These are phyloP conservation scores for Fistulinella prunicolor DNA, from an alignment of 768 basidiomycete species.

Conservation along the genomic window DNA sequence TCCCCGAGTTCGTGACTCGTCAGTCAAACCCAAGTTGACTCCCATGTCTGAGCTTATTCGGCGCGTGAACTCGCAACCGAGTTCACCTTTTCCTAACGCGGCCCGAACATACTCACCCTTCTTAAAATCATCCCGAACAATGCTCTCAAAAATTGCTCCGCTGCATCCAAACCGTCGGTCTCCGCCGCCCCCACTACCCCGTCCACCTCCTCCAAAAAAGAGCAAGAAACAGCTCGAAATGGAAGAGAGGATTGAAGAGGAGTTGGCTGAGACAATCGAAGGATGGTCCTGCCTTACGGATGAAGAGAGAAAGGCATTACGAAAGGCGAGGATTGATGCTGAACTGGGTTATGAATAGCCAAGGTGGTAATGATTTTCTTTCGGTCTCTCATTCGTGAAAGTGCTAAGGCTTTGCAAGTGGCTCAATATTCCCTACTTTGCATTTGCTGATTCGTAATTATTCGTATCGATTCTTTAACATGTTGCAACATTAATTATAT, in stretches of 20 bases:
- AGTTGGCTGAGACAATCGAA: slow-evolving; percentile 68
- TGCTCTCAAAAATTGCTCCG: slow-evolving; percentile 69
- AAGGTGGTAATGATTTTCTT: not conserved
- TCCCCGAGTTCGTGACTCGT: slow-evolving; percentile 30
- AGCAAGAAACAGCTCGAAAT: slow-evolving; percentile 73
- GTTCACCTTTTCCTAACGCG: slow-evolving; percentile 44
- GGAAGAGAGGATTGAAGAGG: slow-evolving; percentile 81
- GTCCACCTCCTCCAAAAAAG: slow-evolving; percentile 71
- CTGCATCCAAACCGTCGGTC: slow-evolving; percentile 70
- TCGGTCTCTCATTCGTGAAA: not conserved
- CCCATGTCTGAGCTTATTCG: slow-evolving; percentile 77
- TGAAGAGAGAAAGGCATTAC: slow-evolving; percentile 49
- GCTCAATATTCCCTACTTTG: not conserved
- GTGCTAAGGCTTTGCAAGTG: not conserved
- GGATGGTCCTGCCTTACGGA: slow-evolving; percentile 50
- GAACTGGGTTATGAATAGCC: slow-evolving; percentile 57
- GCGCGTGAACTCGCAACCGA: slow-evolving; percentile 64
- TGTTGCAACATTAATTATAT: not conserved
- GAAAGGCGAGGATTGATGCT: slow-evolving; percentile 57
- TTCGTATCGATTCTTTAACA: not conserved
- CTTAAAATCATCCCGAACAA: slow-evolving; percentile 58
- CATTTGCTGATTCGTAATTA: not conserved
- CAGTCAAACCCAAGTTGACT: slow-evolving; percentile 52
- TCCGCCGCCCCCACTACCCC: slow-evolving; percentile 70
- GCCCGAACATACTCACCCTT: slow-evolving; percentile 56